Conservation (phyloP, 1,284 basidiomycete genomes). For the Schizophyllum amplum region DNA sequence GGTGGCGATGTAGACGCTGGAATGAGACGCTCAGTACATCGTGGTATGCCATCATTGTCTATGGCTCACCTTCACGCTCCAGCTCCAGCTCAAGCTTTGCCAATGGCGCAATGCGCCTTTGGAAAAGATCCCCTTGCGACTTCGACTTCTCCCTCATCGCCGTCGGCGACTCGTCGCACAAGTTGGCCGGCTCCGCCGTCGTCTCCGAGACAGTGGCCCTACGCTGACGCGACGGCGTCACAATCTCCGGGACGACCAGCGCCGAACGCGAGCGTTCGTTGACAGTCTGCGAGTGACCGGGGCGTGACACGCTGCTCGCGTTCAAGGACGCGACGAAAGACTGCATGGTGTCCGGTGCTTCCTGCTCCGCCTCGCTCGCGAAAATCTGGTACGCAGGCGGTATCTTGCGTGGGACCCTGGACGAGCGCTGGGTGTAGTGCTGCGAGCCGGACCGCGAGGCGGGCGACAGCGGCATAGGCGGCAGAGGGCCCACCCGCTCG, state of each 20-base stretch:
- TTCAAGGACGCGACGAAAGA: slow-evolving; percentile 2
- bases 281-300: slow-evolving; percentile 2
- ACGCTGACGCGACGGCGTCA: slow-evolving; percentile 46
- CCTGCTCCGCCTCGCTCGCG: slow-evolving; percentile 18
- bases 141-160: slow-evolving; percentile 57
- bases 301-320: neutral
- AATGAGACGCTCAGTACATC: slow-evolving; percentile 22
- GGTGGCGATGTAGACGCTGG: too few species aligned
- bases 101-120: slow-evolving; percentile 55
- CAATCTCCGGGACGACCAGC: slow-evolving; percentile 25
- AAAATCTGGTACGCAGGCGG: slow-evolving; percentile 69
- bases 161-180: slow-evolving; percentile 47
- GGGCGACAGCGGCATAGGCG: slow-evolving; percentile 53
- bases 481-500: slow-evolving; percentile 32
- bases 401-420: slow-evolving; percentile 49
- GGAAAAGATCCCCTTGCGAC: slow-evolving; percentile 54
- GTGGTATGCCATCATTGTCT: neutral
- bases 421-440: slow-evolving; percentile 33
- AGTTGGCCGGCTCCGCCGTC: slow-evolving; percentile 25
- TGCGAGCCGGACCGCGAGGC: slow-evolving; percentile 41
- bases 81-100: slow-evolving; percentile 54
- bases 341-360: slow-evolving; percentile 26
- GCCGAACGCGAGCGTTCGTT: slow-evolving; percentile 14
- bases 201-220: slow-evolving; percentile 51
- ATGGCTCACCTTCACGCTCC: slow-evolving; percentile 9